Percentiles rank a stretch among this genome's conserved stretches.
These are phyloP conservation scores for Plasmodium reichenowi DNA, from an alignment of 169 alveolate genomes.

Conservation along the genomic window DNA sequence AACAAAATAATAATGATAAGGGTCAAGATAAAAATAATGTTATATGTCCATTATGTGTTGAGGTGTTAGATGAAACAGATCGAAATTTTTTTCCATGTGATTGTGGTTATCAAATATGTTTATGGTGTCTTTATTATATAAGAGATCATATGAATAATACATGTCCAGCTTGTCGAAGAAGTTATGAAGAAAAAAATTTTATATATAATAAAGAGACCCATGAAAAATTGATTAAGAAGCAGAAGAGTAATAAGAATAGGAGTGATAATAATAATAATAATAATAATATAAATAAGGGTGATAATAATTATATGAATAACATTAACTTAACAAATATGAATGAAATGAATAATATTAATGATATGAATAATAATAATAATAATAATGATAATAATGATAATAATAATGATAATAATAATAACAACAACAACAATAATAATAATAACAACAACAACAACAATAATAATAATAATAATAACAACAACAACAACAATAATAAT, in stretches of 20 bases:
- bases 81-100: conserved; percentile 91
- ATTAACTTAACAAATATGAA: conserved; percentile 3
- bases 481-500: conserved; percentile 36
- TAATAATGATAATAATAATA: too few species aligned
- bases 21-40: conserved; percentile 37
- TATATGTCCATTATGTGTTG: conserved; percentile 92
- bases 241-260: conserved; percentile 31
- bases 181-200: conserved; percentile 89
- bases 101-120: conserved; percentile 93
- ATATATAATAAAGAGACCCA: conserved; percentile 78
- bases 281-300: not conserved
- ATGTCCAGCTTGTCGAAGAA: conserved; percentile 94
- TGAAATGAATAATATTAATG: not conserved
- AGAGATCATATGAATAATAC: conserved; percentile 91
- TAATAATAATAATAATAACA: too few species aligned
- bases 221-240: conserved; percentile 53
- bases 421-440: too few species aligned
- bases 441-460: too few species aligned
- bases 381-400: too few species aligned
- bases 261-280: conserved; percentile 38
- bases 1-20: conserved; percentile 21
- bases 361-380: too few species aligned
- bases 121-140: conserved; percentile 93
- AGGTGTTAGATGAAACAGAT: conserved; percentile 92
- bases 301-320: not conserved